Evolutionary conservation across 306 rosid species (phyloP).

Genomic region (Cercis canadensis): DNA sequence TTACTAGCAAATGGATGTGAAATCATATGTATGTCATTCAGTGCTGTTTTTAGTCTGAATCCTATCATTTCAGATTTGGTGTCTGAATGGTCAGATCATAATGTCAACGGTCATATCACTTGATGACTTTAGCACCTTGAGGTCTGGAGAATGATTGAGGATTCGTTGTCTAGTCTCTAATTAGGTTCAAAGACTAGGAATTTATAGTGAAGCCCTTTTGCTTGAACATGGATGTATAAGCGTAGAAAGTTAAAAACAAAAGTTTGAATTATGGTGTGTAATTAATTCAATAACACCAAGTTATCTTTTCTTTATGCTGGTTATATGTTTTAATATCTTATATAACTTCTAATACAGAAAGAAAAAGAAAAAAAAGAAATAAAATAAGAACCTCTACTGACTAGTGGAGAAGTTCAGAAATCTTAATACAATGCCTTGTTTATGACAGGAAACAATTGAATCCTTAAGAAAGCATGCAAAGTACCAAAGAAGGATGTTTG

Average conservation of each 20-base stretch:
- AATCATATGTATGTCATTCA: background rate
- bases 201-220: too few species aligned
- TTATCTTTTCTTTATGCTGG: background rate
- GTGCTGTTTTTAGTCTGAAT: conserved; percentile 2
- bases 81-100: conserved; percentile 1
- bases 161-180: too few species aligned
- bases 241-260: conserved; percentile 49
- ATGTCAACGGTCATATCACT: background rate
- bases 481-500: conserved; percentile 89
- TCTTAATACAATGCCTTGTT: conserved; percentile 22
- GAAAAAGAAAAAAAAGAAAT: too few species aligned
- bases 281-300: too few species aligned
- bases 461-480: conserved; percentile 76
- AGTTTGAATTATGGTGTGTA: conserved; percentile 34
- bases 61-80: background rate
- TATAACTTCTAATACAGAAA: too few species aligned
- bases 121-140: background rate
- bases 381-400: background rate
- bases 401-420: conserved; percentile 12
- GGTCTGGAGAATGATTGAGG: too few species aligned
- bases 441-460: conserved; percentile 76
- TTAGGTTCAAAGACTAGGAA: too few species aligned
- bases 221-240: too few species aligned
- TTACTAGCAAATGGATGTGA: background rate
- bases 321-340: background rate